phyloP scores from a whole-genome alignment of 306 rosid genomes.

The Vachellia pachyceras region DNA sequence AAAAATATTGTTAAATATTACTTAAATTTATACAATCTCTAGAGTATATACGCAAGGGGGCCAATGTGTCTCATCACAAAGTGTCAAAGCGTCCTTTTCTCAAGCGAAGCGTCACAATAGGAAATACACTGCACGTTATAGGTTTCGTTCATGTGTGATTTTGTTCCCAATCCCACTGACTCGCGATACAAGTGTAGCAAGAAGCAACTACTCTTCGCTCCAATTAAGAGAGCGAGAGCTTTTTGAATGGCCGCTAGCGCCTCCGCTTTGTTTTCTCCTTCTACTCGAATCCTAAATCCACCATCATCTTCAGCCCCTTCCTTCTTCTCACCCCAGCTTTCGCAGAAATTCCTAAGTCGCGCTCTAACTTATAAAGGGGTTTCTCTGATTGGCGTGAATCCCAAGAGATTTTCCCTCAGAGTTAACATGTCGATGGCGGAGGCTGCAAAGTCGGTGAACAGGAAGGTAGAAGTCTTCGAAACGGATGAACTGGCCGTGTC shows the following conservation, averaged over 20 bases:
- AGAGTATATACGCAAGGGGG: background rate
- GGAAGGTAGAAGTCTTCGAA: conserved; percentile 66
- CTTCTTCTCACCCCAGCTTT: background rate
- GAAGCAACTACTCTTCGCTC: too few relatives aligned
- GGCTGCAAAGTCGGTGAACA: conserved; percentile 39
- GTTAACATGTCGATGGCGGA: conserved; percentile 48
- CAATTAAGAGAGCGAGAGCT: background rate
- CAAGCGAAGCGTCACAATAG: background rate
- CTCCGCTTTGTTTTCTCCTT: background rate
- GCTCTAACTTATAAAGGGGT: conserved; percentile 21
- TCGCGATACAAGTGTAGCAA: background rate
- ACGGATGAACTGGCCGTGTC: conserved; percentile 63
- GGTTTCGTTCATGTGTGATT: background rate
- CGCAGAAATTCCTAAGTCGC: background rate
- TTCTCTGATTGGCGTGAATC: conserved; percentile 8
- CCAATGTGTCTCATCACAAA: background rate
- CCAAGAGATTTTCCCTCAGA: background rate
- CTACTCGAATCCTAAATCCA: background rate
- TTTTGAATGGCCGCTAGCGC: conserved; percentile 38
- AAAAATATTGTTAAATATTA: too few relatives aligned
- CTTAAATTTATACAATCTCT: too few relatives aligned
- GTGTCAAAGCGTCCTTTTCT: background rate
- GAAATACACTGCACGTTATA: background rate
- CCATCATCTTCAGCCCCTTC: background rate
- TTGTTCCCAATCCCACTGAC: conserved; percentile 9